Conservation (phyloP, 179 eudicot species). For the Dionaea muscipula region DNA sequence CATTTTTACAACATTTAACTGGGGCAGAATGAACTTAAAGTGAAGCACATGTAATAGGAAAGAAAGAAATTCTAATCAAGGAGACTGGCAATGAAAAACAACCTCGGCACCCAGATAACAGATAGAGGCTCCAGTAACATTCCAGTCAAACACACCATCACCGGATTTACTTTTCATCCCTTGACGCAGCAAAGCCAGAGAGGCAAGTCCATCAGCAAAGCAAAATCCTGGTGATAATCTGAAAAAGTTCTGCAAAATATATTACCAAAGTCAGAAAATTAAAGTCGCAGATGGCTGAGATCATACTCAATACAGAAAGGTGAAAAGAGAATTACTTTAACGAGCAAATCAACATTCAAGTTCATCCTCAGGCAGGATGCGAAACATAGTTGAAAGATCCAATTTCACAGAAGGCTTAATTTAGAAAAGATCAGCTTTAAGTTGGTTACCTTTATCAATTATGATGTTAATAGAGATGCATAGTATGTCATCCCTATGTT, state of each 20-base stretch:
- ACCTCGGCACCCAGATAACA: slow-evolving; percentile 88
- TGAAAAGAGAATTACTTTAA: no score
- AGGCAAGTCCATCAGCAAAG: slow-evolving; percentile 98
- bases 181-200: slow-evolving; percentile 87
- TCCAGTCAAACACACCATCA: slow-evolving; percentile 67
- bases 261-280: slow-evolving; percentile 8
- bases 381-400: no score
- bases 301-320: no score
- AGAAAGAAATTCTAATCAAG: not conserved
- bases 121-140: slow-evolving; percentile 86
- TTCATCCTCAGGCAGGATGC: no score
- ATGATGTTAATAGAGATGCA: no score
- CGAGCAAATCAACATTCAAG: no score
- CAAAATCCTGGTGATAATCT: slow-evolving; percentile 96
- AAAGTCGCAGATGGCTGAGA: no score
- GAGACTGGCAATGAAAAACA: slow-evolving; percentile 15
- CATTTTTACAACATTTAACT: no score
- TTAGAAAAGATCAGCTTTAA: no score
- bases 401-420: no score
- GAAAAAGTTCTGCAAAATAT: slow-evolving; percentile 59
- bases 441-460: no score
- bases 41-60: not conserved
- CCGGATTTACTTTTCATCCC: slow-evolving; percentile 78
- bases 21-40: not conserved
- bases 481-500: no score